These are phyloP conservation scores for Tephrocybe sp. DNA, from an alignment of 768 basidiomycete genomes.

Conservation along the genomic window DNA sequence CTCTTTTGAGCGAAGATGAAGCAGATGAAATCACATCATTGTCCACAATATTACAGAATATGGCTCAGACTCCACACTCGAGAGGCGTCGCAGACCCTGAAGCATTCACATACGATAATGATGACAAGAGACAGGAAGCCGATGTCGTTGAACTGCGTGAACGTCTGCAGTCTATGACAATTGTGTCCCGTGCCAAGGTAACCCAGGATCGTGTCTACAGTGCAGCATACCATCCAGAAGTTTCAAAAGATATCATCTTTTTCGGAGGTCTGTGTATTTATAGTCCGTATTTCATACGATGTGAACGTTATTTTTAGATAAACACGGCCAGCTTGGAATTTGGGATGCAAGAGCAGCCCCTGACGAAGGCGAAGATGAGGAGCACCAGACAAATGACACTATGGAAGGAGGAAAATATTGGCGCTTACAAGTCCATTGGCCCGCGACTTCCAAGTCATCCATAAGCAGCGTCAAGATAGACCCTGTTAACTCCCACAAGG, in stretches of 20 bases:
- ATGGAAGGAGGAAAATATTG: slow-evolving; percentile 73
- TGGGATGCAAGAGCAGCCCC: slow-evolving; percentile 78
- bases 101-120: slow-evolving; percentile 47
- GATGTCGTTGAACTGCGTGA: slow-evolving; percentile 54
- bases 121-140: slow-evolving; percentile 41
- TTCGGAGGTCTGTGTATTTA: slow-evolving; percentile 62
- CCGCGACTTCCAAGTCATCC: slow-evolving; percentile 73
- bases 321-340: slow-evolving; percentile 78
- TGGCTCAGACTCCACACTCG: slow-evolving; percentile 34
- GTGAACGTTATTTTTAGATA: slow-evolving; percentile 47
- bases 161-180: slow-evolving; percentile 51
- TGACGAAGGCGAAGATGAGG: slow-evolving; percentile 67
- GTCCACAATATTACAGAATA: slow-evolving; percentile 38
- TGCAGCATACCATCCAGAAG: slow-evolving; percentile 78
- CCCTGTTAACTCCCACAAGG: slow-evolving; percentile 71
- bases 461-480: slow-evolving; percentile 78
- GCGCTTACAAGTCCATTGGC: slow-evolving; percentile 83
- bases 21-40: slow-evolving; percentile 47
- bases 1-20: slow-evolving; percentile 51
- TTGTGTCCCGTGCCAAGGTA: slow-evolving; percentile 80
- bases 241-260: slow-evolving; percentile 79
- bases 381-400: slow-evolving; percentile 36
- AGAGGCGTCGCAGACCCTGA: slow-evolving; percentile 45
- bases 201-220: slow-evolving; percentile 73
- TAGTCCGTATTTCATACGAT: not conserved